These are phyloP conservation scores for Mycena leptocephala DNA, from an alignment of 768 basidiomycete species.

Conservation along the genomic window DNA sequence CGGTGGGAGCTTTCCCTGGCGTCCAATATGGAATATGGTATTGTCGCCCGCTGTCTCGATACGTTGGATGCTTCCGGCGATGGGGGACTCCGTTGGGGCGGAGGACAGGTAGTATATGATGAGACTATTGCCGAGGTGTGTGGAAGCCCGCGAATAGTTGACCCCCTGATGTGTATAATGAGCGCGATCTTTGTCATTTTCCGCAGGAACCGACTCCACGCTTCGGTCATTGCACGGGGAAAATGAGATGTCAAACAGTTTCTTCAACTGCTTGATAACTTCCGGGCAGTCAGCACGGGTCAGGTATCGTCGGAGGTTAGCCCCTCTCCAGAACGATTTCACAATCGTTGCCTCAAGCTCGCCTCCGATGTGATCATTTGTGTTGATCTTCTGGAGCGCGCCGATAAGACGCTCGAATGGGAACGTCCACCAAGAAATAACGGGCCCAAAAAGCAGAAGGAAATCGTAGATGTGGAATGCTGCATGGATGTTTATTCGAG, in stretches of 20 bases:
- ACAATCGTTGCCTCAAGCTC: no score
- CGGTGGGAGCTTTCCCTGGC: no score
- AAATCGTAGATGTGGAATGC: slow-evolving; percentile 54
- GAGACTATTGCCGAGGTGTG: slow-evolving; percentile 6
- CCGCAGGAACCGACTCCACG: not conserved
- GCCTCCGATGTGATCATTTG: slow-evolving; percentile 47
- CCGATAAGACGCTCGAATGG: slow-evolving; percentile 57
- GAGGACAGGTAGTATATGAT: not conserved
- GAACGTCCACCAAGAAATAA: slow-evolving; percentile 56
- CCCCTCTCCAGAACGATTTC: no score
- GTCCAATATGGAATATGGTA: not conserved
- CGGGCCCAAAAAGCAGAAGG: slow-evolving; percentile 50
- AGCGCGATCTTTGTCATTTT: not conserved
- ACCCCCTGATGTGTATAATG: no score
- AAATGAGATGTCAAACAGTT: not conserved
- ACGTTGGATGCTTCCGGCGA: not conserved
- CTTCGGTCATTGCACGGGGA: not conserved
- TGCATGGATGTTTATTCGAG: slow-evolving; percentile 43
- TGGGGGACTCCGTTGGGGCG: not conserved
- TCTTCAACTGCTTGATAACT: no score
- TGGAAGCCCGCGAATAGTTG: not conserved
- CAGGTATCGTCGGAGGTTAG: no score
- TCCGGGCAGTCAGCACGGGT: no score
- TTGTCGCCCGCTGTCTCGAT: not conserved
- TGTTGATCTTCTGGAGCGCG: slow-evolving; percentile 47